Evolutionary conservation across 2,329 filamentous ascomycete species (phyloP), one percentile per base, ranked within the genome.

Genomic region (Talaromyces pinophilus): DNA sequence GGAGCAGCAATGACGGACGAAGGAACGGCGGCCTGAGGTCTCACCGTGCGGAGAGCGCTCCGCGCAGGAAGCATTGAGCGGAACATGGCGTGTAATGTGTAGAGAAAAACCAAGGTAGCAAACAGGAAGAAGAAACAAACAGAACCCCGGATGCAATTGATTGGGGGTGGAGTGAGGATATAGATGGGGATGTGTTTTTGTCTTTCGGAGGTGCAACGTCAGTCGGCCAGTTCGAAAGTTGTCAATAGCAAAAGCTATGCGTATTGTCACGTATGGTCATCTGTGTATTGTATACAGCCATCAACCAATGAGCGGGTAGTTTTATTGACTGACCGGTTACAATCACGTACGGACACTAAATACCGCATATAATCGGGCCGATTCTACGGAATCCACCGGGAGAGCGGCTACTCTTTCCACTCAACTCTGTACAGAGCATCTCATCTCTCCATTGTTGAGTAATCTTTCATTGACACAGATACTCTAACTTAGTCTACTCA

Each of bases 51-150:
- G 72, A 79, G 72, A 71, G 74, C 71, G 71, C 78, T 73, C 79
- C 82, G 81, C 72, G 83, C 82, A 72, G 83, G 83, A 72, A 84
- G 74, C 65, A 84, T 76, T 70, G 80, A 79, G 71, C 83, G 82
- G 77, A 85, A 84, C 84, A 86, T 86, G 74, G 71, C 78, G 72
- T 71, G 42, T 22, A 60, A 67, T 65, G 54, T 62, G 54, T 52
- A 60, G 52, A 33, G 30, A n/a, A 33, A 59, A 46, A 13, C 50
- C 66, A 33, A 59, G 2, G 17, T 48, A 57, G 40, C 15, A 64
- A 30, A 40, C 40, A 59, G 28, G 19, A 62, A 35, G 46, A 67
- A 38, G n/a, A 38, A 38, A 38, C 33, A 40, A 57, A 33, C 38
- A 19, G 48, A 44, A 38, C 59, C 52, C 57, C 44, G 19, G 44